Evolutionary conservation across 225 moss, liverwort and hornwort species (phyloP), one percentile per base, ranked within the genome.

Genomic region (Polytrichum formosum): DNA sequence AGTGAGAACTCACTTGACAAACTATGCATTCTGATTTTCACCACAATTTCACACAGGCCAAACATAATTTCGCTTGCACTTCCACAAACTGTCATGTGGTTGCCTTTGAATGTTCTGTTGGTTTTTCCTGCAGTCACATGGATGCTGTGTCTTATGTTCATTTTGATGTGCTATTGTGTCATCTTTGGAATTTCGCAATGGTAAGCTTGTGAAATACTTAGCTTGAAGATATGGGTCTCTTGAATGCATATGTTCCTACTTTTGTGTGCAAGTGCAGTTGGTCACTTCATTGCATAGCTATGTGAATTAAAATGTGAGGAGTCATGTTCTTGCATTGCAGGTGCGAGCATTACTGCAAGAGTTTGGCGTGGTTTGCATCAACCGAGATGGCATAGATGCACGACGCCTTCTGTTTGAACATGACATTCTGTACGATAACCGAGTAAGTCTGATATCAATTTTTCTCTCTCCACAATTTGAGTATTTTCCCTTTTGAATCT

Each of bases 301-400:
- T 46, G 10, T 46, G 46, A 46, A 46, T 46, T 16, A 16, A 46
- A 46, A 13, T 46, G 46, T 16, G 13, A 46, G 46, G 46, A 46
- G 46, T 16, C 46, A 46, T 46, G 46, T 46, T 58, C 7, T 56
- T 58, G 21, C 18, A 8, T 20, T 79, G 71, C 85, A 98, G 97
- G 83, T 92, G 55, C 92, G 87, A 80, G 68, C 87, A 55, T 74
- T 98, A 67, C 83, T 88, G 72, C 92, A 91, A 68, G 94, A 94
- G 37, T 84, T 91, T 80, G 97, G 97, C 63, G 80, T 94, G 67
- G 82, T 98, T 61, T 98, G 97, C 80, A 83, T 98, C 69, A 75
- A 88, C 69, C 81, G 94, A 69, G 79, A 79, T 25, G 94, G 87
- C 62, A 87, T 82, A 66, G 92, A 98, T 80, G 80, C 91, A 28